Evolutionary conservation across 306 rosid species (phyloP).

Genomic region (Rubus parviflorus): DNA sequence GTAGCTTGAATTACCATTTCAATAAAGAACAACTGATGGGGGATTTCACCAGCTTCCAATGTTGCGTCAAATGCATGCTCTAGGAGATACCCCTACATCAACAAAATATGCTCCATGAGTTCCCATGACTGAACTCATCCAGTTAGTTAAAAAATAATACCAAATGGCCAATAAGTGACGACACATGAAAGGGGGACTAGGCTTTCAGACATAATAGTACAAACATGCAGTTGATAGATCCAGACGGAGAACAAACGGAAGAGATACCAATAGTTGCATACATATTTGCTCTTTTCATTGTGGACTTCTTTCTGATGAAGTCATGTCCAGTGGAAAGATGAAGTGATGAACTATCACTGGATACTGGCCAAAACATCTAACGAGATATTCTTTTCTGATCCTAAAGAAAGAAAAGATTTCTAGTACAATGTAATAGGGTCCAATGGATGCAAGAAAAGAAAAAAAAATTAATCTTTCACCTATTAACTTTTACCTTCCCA

Average conservation of each 20-base stretch:
- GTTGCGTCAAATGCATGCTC: constrained; percentile 81
- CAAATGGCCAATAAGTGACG: not conserved
- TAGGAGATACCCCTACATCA: constrained; percentile 71
- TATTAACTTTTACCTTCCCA: constrained; percentile 63
- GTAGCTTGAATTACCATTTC: constrained; percentile 72
- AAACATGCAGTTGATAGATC: not conserved
- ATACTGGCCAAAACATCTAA: not conserved
- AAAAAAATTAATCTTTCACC: not conserved
- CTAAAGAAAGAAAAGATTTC: not conserved
- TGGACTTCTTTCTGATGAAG: not conserved
- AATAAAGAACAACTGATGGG: constrained; percentile 49
- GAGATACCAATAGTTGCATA: not conserved
- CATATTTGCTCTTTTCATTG: too few species aligned
- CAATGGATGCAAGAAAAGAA: not conserved
- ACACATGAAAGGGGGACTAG: not conserved
- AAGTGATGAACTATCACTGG: not conserved
- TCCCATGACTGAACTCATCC: not conserved
- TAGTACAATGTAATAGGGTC: not conserved
- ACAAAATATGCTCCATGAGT: constrained; percentile 26
- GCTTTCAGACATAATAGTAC: not conserved
- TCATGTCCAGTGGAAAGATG: not conserved
- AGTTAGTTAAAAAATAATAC: not conserved
- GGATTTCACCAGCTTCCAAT: constrained; percentile 82
- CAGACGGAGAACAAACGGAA: not conserved
- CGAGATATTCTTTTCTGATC: not conserved